Evolutionary conservation across 2,329 filamentous ascomycete species (phyloP), one percentile per base, ranked within the genome.

Genomic region (Colletotrichum aenigma): DNA sequence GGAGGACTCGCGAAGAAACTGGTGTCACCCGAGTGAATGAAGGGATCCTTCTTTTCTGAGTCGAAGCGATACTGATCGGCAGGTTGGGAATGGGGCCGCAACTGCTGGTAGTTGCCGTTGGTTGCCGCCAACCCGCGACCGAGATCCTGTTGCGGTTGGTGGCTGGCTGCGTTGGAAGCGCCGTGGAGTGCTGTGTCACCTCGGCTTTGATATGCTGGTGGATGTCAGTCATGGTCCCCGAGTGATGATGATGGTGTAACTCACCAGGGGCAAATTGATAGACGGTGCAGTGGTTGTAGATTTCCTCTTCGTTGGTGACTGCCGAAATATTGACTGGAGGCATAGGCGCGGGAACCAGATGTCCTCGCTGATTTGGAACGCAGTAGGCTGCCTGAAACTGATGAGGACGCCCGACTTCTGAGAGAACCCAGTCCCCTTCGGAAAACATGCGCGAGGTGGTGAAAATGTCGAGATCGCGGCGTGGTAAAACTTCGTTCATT

Each of bases 281-380:
- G 28, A 75, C 73, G 34, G 70, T 75, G 70, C 73, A 75, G 64
- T 75, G 73, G 34, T 75, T 52, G 30, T 62, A 75, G 7, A 75
- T 62, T n/a, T 75, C 73, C n/a, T 73, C 62, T 21, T 75, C 70
- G 21, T 58, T 75, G 7, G 70, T 73, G 5, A 73, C 73, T 7
- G 73, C 73, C 15, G 73, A 75, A 18, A 75, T 15, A 9, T 72
- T 73, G 38, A 68, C 73, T n/a, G 70, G 64, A 30, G 73, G 62
- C 56, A 75, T 75, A 36, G 73, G 70, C 7, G 64, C 73, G 16
- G 62, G 69, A 18, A 75, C 64, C 12, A 73, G 30, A 28, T 75
- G 73, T 7, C 73, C 73, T n/a, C 72, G 64, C 10, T 64, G 13
- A 30, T 75, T 66, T n/a, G 62, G 64, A 3, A 75, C 70, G 64